Percentiles rank a stretch among this genome's conserved stretches.
These are phyloP conservation scores for Paecilomyces niveus DNA, from an alignment of 2,329 filamentous ascomycete species.

Conservation along the genomic window DNA sequence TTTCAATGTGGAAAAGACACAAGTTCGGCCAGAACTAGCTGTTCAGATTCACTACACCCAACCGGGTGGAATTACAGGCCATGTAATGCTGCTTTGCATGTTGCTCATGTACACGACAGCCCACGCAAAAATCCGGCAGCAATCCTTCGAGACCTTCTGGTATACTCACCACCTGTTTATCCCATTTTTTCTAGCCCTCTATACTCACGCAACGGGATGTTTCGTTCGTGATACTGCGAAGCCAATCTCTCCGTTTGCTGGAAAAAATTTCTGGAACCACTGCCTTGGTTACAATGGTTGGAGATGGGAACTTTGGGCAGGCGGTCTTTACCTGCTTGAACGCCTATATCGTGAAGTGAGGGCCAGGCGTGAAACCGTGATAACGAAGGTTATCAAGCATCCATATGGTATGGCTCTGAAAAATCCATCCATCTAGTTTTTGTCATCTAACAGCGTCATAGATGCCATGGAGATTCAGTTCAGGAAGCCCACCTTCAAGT, in stretches of 20 bases:
- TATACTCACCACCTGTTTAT: slow-evolving; percentile 99
- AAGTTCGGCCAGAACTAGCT: slow-evolving; percentile 73
- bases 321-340: slow-evolving; percentile 78
- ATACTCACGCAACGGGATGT: slow-evolving; percentile 92
- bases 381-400: slow-evolving; percentile 89
- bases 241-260: slow-evolving; percentile 76
- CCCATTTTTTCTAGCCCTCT: slow-evolving; percentile 85
- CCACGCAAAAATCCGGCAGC: slow-evolving; percentile 86
- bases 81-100: slow-evolving; percentile 99
- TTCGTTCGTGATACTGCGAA: slow-evolving; percentile 79
- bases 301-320: slow-evolving; percentile 90
- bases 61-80: slow-evolving; percentile 86
- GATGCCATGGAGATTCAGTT: slow-evolving; percentile 98
- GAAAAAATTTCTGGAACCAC: slow-evolving; percentile 75
- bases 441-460: slow-evolving; percentile 31
- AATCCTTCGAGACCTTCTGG: slow-evolving; percentile 98
- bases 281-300: slow-evolving; percentile 94
- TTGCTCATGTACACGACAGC: slow-evolving; percentile 95
- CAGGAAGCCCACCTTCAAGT: slow-evolving; percentile 89
- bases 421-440: neutral
- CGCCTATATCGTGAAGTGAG: slow-evolving; percentile 87
- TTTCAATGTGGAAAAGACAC: slow-evolving; percentile 83
- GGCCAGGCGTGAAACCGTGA: slow-evolving; percentile 73
- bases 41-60: slow-evolving; percentile 87
- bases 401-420: slow-evolving; percentile 64